Evolutionary conservation across 768 basidiomycete species (phyloP).

Genomic region (Porpolomopsis calyptriformis): DNA sequence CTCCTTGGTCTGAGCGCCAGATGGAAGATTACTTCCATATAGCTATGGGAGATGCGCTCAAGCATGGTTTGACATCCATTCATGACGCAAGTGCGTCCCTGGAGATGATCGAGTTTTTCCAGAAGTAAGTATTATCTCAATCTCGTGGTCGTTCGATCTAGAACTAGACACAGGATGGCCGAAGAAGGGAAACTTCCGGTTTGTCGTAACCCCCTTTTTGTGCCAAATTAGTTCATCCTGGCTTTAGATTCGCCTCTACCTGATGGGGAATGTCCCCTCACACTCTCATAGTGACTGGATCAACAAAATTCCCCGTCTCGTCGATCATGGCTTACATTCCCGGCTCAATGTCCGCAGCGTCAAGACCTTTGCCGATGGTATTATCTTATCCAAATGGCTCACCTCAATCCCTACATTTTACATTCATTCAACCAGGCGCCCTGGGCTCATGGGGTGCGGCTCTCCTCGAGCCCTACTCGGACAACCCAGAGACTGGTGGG

Average conservation of each 20-base stretch:
- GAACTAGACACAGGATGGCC: constrained; percentile 42
- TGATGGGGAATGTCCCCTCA: constrained; percentile 45
- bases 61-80: constrained; percentile 72
- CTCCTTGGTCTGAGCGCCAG: constrained; percentile 51
- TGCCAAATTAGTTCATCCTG: neutral
- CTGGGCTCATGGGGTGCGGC: constrained; percentile 92
- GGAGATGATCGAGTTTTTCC: constrained; percentile 50
- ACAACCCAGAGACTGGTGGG: constrained; percentile 62
- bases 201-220: constrained; percentile 15
- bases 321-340: constrained; percentile 45
- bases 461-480: constrained; percentile 72
- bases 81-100: constrained; percentile 65
- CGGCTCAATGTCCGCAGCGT: constrained; percentile 53
- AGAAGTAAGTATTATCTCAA: constrained; percentile 33
- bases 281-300: constrained; percentile 52
- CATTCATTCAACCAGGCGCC: constrained; percentile 41
- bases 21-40: constrained; percentile 49
- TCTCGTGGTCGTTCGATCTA: neutral
- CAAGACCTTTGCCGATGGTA: constrained; percentile 73
- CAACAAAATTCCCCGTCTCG: constrained; percentile 42
- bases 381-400: constrained; percentile 5
- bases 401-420: neutral
- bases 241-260: constrained; percentile 44
- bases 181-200: constrained; percentile 61
- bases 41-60: constrained; percentile 59